Evolutionary conservation across 1,284 basidiomycete genomes (phyloP), one percentile per base, ranked within the genome.

Genomic region (Ustanciosporium gigantosporum): DNA sequence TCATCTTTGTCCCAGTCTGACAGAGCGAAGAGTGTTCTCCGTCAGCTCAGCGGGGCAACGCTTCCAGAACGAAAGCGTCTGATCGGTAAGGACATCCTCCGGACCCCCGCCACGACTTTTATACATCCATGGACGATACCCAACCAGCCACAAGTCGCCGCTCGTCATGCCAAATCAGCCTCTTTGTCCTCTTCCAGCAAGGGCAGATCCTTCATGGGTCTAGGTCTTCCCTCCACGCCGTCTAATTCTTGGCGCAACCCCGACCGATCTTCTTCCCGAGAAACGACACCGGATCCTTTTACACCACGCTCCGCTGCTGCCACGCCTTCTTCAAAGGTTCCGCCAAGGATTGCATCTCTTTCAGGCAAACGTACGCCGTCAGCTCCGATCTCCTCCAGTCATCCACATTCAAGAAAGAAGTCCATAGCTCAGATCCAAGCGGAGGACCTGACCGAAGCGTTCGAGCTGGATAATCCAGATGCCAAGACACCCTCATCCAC

Each of bases 391-490:
- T 45, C 60, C 2, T 32, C 60, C 6, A 46, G 46, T 11, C 74
- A 76, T 34, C 71, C 72, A 2, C 74, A 76, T 45, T 68, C 68
- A 16, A 68, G 74, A 38, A 74, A 74, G 38, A 70, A 72, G 42
- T 71, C 68, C 1, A 51, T 74, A 31, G 71, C 68, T 13, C 66
- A 68, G 25, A 46, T 66, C 7, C 73, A 74, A 34, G 60, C 64
- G 9, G 60, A 75, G 39, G 73, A 75, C 25, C 59, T 75, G 40
- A 69, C 59, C 23, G 65, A 69, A 24, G 69, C 73, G 2, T 75
- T 75, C 25, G 62, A 64, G 29, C 71, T 75, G 31, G 46, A 58
- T 15, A 15, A 15, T 4, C 29, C 50, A 11, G 45, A 41, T 5
- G 38, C 31, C 17, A 16, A 36, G 3, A 29, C 49, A 0, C 39